Base-by-base conservation (phyloP, 208 protist species). In the Leishmania amazonensis region DNA sequence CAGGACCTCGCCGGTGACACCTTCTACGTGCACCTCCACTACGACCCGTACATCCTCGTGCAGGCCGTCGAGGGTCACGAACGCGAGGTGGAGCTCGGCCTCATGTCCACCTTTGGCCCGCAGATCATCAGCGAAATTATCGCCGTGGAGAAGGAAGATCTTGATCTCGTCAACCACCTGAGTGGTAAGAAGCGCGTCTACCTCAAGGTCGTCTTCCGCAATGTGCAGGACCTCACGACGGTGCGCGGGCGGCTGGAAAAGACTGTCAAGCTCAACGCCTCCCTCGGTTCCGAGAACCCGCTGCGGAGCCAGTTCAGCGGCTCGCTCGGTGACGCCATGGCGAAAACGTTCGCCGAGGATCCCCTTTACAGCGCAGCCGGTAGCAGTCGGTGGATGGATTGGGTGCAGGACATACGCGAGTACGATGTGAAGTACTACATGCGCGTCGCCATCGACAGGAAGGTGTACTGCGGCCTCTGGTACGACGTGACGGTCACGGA, bases 401-500 rank as follows among this genome's bases (percentile, higher is more conserved):
- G 91, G 88, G 94, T 99, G 42, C 83, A 95, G 57, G 99, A 99
- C 80, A 97, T 99, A 24, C 90, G 99, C 51, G 99, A 99, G 88
- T 99, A 99, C 87, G 99, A 99, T 89, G 99, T 99, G 28, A 98
- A 99, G 58, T 99, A 99, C 83, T 92, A 99, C 92, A 96, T 99
- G 84, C 94, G 99, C 73, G 97, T 99, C 17, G 94, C 96, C 40
- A 99, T 99, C 81, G 99, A 99, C 84, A 73, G 89, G 76, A 95
- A 95, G 58, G 88, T 99, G 40, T 97, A 94, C 85, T 95, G 98
- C 28, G 99, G 99, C 5, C 72, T 97, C 9, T 99, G 99, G 99
- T 99, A 99, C 88, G 93, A 97, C 74, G 89, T 99, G 21, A 89
- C 74, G 28, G 93, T 95, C 31, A 80, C 80, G 40, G 91, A 98